Evolutionary conservation across 805 yeast genomes (phyloP).

Genomic region (Candida nemodendra): DNA sequence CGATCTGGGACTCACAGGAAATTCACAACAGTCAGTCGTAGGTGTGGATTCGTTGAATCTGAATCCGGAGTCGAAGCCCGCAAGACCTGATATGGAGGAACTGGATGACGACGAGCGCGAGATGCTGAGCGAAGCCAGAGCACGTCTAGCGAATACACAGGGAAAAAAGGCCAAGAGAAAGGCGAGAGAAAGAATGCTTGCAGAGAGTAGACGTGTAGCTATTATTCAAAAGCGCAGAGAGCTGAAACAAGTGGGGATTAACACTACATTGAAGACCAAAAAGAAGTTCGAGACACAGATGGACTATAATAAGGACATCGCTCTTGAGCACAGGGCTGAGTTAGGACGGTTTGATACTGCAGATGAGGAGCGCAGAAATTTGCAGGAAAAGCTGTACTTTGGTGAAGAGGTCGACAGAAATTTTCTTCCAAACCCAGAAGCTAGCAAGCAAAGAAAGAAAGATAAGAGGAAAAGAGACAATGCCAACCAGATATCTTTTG

Average conservation of each 20-base stretch:
- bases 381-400: conserved; percentile 39
- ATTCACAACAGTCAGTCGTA: conserved; percentile 12
- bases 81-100: conserved; percentile 76
- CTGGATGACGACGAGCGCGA: conserved; percentile 87
- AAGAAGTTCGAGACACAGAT: conserved; percentile 58
- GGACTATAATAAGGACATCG: conserved; percentile 82
- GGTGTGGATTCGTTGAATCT: conserved; percentile 59
- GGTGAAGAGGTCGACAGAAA: conserved; percentile 40
- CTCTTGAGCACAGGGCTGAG: conserved; percentile 69
- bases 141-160: conserved; percentile 85
- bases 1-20: conserved; percentile 25
- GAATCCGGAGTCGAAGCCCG: conserved; percentile 74
- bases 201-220: conserved; percentile 75
- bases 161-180: conserved; percentile 94
- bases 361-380: conserved; percentile 52
- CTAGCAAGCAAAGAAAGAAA: conserved; percentile 33
- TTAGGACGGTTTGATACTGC: conserved; percentile 66
- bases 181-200: conserved; percentile 78
- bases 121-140: conserved; percentile 92
- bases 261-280: conserved; percentile 46
- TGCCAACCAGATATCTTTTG: conserved; percentile 18
- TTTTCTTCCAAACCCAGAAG: conserved; percentile 45
- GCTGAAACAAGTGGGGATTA: conserved; percentile 75
- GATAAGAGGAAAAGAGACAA: conserved; percentile 29
- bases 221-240: conserved; percentile 77